Evolutionary conservation across 345 rosid genomes (phyloP).

Genomic region (Balakata baccata): DNA sequence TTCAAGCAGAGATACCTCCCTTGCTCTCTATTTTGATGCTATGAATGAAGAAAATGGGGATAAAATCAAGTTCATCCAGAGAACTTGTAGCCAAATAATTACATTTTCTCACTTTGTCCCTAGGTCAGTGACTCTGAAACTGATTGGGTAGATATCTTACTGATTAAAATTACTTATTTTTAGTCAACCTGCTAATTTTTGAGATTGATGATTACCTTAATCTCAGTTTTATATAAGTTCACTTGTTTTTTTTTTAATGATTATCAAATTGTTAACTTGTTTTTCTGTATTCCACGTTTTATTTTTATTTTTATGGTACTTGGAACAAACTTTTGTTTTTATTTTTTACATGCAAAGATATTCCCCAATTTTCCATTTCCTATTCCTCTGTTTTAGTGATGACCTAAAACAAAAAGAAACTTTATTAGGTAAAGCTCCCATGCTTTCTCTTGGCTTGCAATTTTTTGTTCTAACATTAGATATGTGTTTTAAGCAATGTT

Average conservation of each 20-base stretch:
- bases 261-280: background rate
- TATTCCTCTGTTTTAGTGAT: no score
- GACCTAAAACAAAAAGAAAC: no score
- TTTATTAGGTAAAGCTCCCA: no score
- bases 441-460: no score
- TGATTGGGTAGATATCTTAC: background rate
- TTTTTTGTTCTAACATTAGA: no score
- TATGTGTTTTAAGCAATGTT: no score
- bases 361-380: no score
- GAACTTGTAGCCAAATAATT: conserved; percentile 44
- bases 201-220: background rate
- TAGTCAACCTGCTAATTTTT: background rate
- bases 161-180: background rate
- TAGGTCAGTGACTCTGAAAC: conserved; percentile 34
- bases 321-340: no score
- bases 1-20: conserved; percentile 49
- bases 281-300: no score
- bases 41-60: conserved; percentile 46
- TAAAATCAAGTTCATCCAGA: conserved; percentile 34
- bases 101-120: conserved; percentile 72
- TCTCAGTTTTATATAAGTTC: background rate
- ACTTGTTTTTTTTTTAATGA: background rate
- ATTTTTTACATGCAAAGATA: no score
- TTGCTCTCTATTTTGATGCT: conserved; percentile 53
- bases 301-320: no score